phyloP scores from a whole-genome alignment of 2,329 filamentous ascomycete genomes.

The Emericellopsis cladophorae region DNA sequence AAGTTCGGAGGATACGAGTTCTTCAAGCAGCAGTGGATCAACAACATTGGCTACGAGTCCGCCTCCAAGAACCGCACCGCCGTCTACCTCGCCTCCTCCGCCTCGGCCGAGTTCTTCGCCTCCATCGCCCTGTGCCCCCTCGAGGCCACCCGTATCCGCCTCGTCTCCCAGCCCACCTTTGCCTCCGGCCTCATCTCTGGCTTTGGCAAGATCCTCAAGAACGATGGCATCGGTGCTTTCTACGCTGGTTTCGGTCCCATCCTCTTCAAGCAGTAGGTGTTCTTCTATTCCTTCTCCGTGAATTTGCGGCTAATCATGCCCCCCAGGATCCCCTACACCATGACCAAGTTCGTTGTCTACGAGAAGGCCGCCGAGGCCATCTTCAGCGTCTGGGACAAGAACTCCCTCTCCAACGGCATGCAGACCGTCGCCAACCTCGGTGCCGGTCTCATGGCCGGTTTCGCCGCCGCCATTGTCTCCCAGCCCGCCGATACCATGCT shows the following conservation, averaged over 20 bases:
- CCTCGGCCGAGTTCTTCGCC: conserved; percentile 54
- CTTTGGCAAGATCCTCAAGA: conserved; percentile 72
- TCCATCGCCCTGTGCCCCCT: conserved; percentile 83
- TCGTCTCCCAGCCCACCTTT: conserved; percentile 79
- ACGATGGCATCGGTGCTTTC: conserved; percentile 75
- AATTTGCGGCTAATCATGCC: too few relatives aligned
- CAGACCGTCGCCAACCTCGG: conserved; percentile 74
- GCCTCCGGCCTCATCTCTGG: conserved; percentile 68
- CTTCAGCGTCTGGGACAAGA: conserved; percentile 61
- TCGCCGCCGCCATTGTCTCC: conserved; percentile 76
- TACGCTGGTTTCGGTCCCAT: conserved; percentile 87
- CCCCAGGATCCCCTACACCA: conserved; percentile 73
- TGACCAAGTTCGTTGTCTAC: conserved; percentile 91
- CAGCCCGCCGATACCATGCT: conserved; percentile 92
- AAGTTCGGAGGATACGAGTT: conserved; percentile 94
- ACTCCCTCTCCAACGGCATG: conserved; percentile 48
- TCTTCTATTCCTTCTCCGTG: too few relatives aligned
- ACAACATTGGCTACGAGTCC: conserved; percentile 63
- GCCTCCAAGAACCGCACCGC: conserved; percentile 68
- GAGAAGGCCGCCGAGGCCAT: conserved; percentile 73
- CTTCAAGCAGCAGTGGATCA: conserved; percentile 89
- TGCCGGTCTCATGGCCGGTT: conserved; percentile 44
- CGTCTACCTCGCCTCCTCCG: conserved; percentile 65
- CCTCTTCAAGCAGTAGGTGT: conserved; percentile 49
- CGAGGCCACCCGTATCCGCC: conserved; percentile 86